Evolutionary conservation across 2,329 filamentous ascomycete species (phyloP).

Genomic region (Fusarium secorum): DNA sequence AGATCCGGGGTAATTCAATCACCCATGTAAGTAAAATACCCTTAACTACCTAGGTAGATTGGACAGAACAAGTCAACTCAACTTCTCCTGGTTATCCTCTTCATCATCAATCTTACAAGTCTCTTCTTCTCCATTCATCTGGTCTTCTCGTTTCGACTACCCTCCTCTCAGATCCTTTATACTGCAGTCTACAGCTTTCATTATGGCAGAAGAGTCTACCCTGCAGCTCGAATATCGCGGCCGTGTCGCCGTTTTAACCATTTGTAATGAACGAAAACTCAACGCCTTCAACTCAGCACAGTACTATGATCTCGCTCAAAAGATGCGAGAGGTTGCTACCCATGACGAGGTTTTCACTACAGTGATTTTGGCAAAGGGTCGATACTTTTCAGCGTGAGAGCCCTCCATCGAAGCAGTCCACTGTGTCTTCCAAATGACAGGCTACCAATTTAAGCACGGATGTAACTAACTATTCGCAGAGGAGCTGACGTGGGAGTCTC

Average conservation of each 20-base stretch:
- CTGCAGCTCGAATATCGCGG: slow-evolving; percentile 52
- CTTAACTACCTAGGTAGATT: background rate
- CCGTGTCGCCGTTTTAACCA: slow-evolving; percentile 75
- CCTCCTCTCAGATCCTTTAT: background rate
- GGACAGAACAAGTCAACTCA: background rate
- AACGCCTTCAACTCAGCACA: slow-evolving; percentile 77
- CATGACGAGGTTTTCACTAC: slow-evolving; percentile 86
- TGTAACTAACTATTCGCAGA: slow-evolving; percentile 53
- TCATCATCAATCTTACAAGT: background rate
- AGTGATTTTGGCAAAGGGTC: slow-evolving; percentile 82
- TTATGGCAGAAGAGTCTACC: slow-evolving; percentile 39
- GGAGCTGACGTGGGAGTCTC: slow-evolving; percentile 78
- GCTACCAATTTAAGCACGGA: background rate
- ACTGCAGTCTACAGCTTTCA: background rate
- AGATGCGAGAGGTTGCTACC: slow-evolving; percentile 78
- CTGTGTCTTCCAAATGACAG: background rate
- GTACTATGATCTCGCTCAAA: slow-evolving; percentile 80
- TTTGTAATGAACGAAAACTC: slow-evolving; percentile 86
- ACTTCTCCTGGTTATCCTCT: background rate
- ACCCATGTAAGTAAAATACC: slow-evolving; percentile 11
- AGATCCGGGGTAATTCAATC: slow-evolving; percentile 15
- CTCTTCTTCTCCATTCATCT: background rate
- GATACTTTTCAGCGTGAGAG: slow-evolving; percentile 84
- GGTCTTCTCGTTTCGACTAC: too few relatives aligned
- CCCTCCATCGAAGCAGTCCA: background rate